Evolutionary conservation across 495 filamentous ascomycete species (phyloP), one percentile per base, ranked within the genome.

Genomic region (Trypethelium eluteriae): DNA sequence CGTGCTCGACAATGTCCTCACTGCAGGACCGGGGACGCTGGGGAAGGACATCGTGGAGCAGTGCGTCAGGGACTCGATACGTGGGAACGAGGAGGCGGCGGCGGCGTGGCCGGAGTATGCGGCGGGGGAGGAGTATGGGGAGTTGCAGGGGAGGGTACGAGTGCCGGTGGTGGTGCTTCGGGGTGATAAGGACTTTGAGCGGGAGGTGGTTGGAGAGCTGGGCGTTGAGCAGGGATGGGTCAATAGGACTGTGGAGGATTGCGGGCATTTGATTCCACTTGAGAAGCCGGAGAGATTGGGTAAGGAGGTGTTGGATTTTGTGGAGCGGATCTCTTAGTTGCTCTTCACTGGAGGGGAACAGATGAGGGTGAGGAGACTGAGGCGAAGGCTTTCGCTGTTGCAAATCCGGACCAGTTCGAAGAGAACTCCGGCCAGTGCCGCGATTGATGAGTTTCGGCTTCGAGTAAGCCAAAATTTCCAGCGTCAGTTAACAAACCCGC

Each of bases 1-100:
- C 75, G 49, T 72, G 70, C 69, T 78, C 75, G 63, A 73, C 57
- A 36, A 63, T 32, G 62, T 63, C 34, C 62, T 63, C 62, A 63
- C 62, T 11, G 9, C 62, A 0, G 62, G 62, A 9, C 62, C 62
- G 6, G 32, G 10, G 6, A 44, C 10, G 10, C 2, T 63, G 18
- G 32, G 10, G 1, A 6, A 6, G 34, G 34, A 63, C 10, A 2
- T 41, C 7, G 38, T 47, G 11, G 62, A 63, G 62, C 62, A 63
- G 18, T 63, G 62, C 39, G 18, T 63, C 11, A 25, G 32, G 1
- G 62, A 63, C 2, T 47, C 10, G 7, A 38, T 63, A 2, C 32
- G 62, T 12, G 62, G 62, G 10, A 63, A 63, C 2, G 62, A 63
- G 18, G 6, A 1, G 10, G 62, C 62, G 34, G 2, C 32, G 62